Percentiles rank a stretch among this genome's conserved stretches.
Conservation (phyloP, 2,329 filamentous ascomycete species). For the Colletotrichum musae region DNA sequence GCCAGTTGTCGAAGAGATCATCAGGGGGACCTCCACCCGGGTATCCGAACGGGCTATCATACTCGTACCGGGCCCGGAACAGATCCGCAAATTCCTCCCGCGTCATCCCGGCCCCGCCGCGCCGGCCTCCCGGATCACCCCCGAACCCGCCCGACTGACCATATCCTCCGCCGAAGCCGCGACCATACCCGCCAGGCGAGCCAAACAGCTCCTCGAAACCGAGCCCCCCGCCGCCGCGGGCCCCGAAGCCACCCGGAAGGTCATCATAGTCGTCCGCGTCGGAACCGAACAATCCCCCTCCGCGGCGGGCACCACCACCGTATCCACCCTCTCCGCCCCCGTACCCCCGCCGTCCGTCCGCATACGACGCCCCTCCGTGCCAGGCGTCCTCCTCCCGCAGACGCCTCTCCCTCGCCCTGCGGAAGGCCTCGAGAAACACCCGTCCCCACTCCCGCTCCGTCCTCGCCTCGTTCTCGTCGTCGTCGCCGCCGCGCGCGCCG, state of each 20-base stretch:
- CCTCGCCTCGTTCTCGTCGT: too few species aligned
- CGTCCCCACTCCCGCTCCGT: background rate
- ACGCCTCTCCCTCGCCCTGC: background rate
- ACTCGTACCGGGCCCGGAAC: slow-evolving; percentile 1
- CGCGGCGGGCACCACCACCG: background rate
- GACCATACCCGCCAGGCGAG: background rate
- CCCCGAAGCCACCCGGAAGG: background rate
- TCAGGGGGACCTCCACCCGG: background rate
- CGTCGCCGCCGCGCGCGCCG: background rate
- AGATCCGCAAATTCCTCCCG: slow-evolving; percentile 22
- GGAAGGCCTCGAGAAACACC: slow-evolving; percentile 6
- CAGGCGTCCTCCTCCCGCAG: background rate
- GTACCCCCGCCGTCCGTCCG: background rate
- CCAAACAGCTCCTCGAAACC: slow-evolving; percentile 19
- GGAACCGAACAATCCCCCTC: background rate
- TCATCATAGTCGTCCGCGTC: background rate
- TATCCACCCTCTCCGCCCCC: background rate
- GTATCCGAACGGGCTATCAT: background rate
- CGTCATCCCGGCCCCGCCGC: slow-evolving; percentile 18
- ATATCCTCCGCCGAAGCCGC: background rate
- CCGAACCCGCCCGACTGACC: background rate
- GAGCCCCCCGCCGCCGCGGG: background rate
- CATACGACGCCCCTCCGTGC: too few species aligned
- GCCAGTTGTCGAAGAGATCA: slow-evolving; percentile 26
- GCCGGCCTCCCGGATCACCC: background rate